phyloP scores from a whole-genome alignment of 2,329 filamentous ascomycete genomes.

The Berkeleyomyces basicola region DNA sequence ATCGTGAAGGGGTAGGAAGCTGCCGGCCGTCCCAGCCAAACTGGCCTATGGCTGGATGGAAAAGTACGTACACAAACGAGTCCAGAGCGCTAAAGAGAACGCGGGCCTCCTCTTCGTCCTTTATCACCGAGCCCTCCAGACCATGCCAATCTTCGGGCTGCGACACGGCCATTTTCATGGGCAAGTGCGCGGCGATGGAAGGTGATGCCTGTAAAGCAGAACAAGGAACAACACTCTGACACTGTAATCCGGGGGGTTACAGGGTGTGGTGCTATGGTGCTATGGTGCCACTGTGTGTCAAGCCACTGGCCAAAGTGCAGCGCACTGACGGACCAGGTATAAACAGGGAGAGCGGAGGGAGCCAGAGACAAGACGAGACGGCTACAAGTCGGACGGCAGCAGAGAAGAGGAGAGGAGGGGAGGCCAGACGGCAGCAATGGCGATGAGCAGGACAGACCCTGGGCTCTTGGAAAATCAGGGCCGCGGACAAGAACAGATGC shows the following conservation, averaged over 20 bases:
- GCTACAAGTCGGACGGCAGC: too few relatives aligned
- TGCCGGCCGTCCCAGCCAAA: too few relatives aligned
- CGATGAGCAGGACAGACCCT: too few relatives aligned
- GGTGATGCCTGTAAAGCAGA: background rate
- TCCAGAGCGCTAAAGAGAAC: conserved; percentile 72
- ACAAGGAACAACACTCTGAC: background rate
- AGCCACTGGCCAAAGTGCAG: background rate
- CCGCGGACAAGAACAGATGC: background rate
- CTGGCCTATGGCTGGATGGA: background rate
- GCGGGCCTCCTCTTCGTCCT: conserved; percentile 61
- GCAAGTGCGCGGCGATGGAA: background rate
- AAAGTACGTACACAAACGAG: conserved; percentile 59
- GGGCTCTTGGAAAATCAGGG: too few relatives aligned
- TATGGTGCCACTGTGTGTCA: background rate
- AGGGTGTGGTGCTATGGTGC: background rate
- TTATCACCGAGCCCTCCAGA: conserved; percentile 10
- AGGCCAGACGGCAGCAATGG: too few relatives aligned
- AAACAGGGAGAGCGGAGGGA: background rate
- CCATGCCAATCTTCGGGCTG: conserved; percentile 9
- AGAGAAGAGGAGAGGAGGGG: too few relatives aligned
- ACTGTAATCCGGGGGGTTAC: background rate
- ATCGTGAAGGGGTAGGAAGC: too few relatives aligned
- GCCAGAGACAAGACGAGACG: background rate
- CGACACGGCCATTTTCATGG: background rate
- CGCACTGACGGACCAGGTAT: background rate